Conservation (phyloP, 1,139 yeast species). For the Lodderomyces orthopsilosis region DNA sequence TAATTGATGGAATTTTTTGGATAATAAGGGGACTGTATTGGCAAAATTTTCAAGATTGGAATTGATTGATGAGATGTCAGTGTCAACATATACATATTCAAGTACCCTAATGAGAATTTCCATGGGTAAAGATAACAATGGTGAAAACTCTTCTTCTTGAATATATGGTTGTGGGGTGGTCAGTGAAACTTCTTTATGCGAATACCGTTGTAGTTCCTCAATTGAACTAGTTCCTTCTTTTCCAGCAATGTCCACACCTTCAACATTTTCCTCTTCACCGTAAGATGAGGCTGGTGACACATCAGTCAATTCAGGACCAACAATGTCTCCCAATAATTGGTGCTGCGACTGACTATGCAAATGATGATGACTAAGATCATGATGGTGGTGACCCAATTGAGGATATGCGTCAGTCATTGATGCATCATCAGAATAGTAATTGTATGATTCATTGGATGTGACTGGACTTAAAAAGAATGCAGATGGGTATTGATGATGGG, state of each 20-base stretch:
- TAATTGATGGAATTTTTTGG: constrained; percentile 34
- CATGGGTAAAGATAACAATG: constrained; percentile 30
- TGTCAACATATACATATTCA: constrained; percentile 44
- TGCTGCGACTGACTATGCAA: not conserved
- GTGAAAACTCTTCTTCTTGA: constrained; percentile 14
- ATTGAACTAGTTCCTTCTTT: not conserved
- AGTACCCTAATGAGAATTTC: constrained; percentile 44
- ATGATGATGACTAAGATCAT: not conserved
- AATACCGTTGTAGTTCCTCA: not conserved
- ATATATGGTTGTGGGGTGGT: not conserved
- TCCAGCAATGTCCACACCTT: not conserved
- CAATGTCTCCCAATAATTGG: constrained; percentile 1
- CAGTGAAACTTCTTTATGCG: not conserved
- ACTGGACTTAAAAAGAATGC: constrained; percentile 35
- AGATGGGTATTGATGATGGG: constrained; percentile 18
- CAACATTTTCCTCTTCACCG: constrained; percentile 1
- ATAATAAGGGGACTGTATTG: constrained; percentile 38
- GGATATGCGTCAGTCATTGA: constrained; percentile 6
- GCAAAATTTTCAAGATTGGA: constrained; percentile 43
- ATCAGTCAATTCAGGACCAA: constrained; percentile 1
- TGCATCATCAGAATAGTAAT: constrained; percentile 9
- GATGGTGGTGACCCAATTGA: not conserved
- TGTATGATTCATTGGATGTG: constrained; percentile 31
- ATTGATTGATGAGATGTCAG: constrained; percentile 36
- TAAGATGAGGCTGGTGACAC: constrained; percentile 12